Evolutionary conservation across 2,329 filamentous ascomycete genomes (phyloP).

Genomic region (Cladosporium velox): DNA sequence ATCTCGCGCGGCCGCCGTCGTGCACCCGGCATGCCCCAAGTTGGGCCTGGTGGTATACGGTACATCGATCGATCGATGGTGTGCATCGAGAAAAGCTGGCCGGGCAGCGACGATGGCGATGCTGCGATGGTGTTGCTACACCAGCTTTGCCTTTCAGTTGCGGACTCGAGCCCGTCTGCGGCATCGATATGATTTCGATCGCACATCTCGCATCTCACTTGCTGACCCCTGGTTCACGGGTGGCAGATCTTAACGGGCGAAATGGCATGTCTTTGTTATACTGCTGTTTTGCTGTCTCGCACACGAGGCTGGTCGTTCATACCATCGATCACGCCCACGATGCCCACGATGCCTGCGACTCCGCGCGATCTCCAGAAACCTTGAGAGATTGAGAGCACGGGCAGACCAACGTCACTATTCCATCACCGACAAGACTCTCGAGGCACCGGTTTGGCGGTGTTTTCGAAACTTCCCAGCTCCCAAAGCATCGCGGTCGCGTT

Average conservation of each 20-base stretch:
- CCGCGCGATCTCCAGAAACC: slow-evolving; percentile 20
- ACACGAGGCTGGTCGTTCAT: background rate
- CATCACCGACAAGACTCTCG: background rate
- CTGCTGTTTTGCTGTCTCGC: background rate
- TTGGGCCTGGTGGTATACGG: background rate
- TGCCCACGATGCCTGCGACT: background rate
- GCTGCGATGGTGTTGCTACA: slow-evolving; percentile 14
- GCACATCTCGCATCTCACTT: slow-evolving; percentile 12
- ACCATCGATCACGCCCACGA: background rate
- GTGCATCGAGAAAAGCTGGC: background rate
- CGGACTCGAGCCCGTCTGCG: background rate
- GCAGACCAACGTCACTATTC: slow-evolving; percentile 12
- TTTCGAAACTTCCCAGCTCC: slow-evolving; percentile 3
- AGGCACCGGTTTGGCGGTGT: background rate
- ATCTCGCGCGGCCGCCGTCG: slow-evolving; percentile 9
- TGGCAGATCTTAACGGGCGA: slow-evolving; percentile 14
- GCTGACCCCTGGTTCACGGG: slow-evolving; percentile 16
- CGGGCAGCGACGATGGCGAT: background rate
- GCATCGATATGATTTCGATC: background rate
- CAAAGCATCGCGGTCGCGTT: slow-evolving; percentile 6
- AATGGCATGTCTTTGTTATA: slow-evolving; percentile 1
- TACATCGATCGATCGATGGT: slow-evolving; percentile 18
- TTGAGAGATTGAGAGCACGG: slow-evolving; percentile 6
- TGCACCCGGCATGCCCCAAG: background rate
- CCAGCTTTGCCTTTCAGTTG: background rate